Evolutionary conservation across 2,329 filamentous ascomycete species (phyloP).

Genomic region (Leptographium lundbergii): DNA sequence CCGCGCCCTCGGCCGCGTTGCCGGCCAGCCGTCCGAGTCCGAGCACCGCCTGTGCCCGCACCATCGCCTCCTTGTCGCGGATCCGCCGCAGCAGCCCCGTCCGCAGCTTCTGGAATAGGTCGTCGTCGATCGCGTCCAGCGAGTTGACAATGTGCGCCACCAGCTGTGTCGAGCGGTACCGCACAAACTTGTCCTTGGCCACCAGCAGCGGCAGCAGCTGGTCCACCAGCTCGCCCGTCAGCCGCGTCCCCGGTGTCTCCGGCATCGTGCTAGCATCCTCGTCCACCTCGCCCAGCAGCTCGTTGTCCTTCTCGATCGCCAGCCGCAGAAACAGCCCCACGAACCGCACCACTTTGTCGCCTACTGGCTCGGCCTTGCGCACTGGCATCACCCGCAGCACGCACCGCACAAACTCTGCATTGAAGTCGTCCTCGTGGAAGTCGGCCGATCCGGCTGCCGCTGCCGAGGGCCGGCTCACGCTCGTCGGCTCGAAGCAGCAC

Average conservation of each 20-base stretch:
- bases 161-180: constrained; percentile 81
- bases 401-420: constrained; percentile 71
- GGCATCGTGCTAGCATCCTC: constrained; percentile 58
- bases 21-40: constrained; percentile 77
- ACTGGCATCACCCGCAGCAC: constrained; percentile 71
- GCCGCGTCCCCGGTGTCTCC: constrained; percentile 72
- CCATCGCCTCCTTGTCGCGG: constrained; percentile 85
- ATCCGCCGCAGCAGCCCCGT: constrained; percentile 72
- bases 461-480: constrained; percentile 28
- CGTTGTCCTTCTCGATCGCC: constrained; percentile 56
- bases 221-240: constrained; percentile 63
- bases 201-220: constrained; percentile 63
- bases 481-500: constrained; percentile 55
- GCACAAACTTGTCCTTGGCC: constrained; percentile 84
- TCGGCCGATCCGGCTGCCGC: constrained; percentile 38
- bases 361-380: constrained; percentile 82
- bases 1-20: constrained; percentile 59
- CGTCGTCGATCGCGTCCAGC: constrained; percentile 82
- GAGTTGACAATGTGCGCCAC: constrained; percentile 87
- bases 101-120: constrained; percentile 72
- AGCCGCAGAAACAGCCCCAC: constrained; percentile 75
- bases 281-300: constrained; percentile 51
- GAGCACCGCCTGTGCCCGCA: constrained; percentile 82
- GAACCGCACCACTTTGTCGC: constrained; percentile 77
- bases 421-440: constrained; percentile 78